Evolutionary conservation across 1,139 yeast species (phyloP).

Genomic region (Kazachstania sp.): DNA sequence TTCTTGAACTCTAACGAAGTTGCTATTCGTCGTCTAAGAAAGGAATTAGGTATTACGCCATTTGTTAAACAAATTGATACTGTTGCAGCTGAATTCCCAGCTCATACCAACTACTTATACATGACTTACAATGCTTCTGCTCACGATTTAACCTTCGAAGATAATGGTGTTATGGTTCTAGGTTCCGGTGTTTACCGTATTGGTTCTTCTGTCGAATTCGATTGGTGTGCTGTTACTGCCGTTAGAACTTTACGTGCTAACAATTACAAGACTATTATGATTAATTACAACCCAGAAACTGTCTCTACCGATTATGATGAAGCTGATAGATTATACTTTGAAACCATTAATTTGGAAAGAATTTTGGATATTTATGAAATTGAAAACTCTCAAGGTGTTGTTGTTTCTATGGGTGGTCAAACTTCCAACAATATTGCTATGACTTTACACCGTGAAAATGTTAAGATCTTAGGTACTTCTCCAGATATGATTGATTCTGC

Average conservation of each 20-base stretch:
- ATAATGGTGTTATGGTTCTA: conserved; percentile 80
- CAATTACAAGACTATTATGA: conserved; percentile 89
- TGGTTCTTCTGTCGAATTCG: conserved; percentile 91
- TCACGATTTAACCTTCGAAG: conserved; percentile 76
- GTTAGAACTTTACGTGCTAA: conserved; percentile 87
- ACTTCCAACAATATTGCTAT: conserved; percentile 95
- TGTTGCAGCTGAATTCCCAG: conserved; percentile 99
- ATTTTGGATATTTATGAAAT: conserved; percentile 92
- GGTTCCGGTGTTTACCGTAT: conserved; percentile 94
- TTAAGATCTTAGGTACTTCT: conserved; percentile 90
- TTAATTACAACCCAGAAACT: conserved; percentile 97
- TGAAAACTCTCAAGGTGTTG: conserved; percentile 86
- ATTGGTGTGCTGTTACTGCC: conserved; percentile 95
- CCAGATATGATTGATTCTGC: conserved; percentile 99
- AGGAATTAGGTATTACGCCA: conserved; percentile 81
- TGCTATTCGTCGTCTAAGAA: conserved; percentile 84
- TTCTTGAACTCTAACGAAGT: conserved; percentile 86
- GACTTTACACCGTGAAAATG: conserved; percentile 88
- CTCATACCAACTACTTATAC: conserved; percentile 88
- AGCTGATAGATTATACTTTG: conserved; percentile 94
- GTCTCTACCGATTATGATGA: conserved; percentile 98
- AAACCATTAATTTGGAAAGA: conserved; percentile 90
- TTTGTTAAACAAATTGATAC: conserved; percentile 97
- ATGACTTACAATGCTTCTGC: conserved; percentile 91
- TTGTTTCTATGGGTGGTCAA: conserved; percentile 98